Evolutionary conservation across 306 rosid species (phyloP), one percentile per base, ranked within the genome.

Genomic region (Dryas octopetala): DNA sequence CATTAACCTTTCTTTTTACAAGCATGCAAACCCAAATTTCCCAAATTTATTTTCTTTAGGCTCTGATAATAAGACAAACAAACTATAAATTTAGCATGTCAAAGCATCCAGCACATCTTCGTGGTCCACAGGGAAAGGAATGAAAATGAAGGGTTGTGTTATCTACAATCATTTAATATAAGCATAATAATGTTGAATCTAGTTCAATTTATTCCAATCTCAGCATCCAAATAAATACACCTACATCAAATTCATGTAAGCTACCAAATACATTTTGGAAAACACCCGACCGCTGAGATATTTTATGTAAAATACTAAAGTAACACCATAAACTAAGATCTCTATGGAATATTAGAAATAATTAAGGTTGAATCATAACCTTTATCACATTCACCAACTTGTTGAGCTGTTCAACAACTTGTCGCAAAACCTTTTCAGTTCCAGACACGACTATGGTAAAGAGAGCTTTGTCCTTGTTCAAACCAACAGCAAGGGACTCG

Each of bases 401-500:
- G 85, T 87, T 85, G 45, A 87, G 87, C 80, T 87, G 91, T 57
- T 87, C 91, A 32, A 87, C 89, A 28, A 87, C 91, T 74, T 85
- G 91, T 63, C 71, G 77, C 79, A 87, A 78, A 40, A 87, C 82
- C 77, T 75, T 87, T 59, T 78, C 89, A 6, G 89, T 80, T 62
- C 91, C 91, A 8, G 86, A 75, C 54, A 87, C 89, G 26, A 87
- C 91, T 58, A 85, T 85, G 74, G 91, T 87, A 76, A 87, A 87
- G 53, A 87, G 91, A 60, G 91, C 89, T 81, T 81, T 85, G 81
- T 87, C 91, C 84, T 68, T 85, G 79, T 85, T 85, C 80, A 87
- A 76, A 69, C 91, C 91, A 64, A 87, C 91, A 1, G 91, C 91
- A 44, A 87, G 87, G 58, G 91, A 87, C 79, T 87, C 91, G 44